Evolutionary conservation across 2,329 filamentous ascomycete species (phyloP).

Genomic region (Diplodia seriata): DNA sequence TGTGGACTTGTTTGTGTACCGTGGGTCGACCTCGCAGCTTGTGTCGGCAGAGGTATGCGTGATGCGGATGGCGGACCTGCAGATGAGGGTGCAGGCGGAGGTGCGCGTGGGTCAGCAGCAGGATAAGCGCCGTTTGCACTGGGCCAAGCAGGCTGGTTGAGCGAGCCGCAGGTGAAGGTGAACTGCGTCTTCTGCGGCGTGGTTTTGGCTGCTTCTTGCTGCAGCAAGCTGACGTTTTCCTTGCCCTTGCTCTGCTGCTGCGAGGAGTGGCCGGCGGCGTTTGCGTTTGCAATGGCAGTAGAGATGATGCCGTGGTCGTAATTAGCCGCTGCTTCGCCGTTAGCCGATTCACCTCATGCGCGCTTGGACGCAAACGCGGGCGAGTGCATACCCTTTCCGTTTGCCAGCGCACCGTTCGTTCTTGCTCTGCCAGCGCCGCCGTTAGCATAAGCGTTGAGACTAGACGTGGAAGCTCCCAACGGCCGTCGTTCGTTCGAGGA

Average conservation of each 20-base stretch:
- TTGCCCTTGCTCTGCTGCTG: conserved; percentile 66
- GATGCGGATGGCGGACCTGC: conserved; percentile 36
- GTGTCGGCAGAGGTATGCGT: conserved; percentile 32
- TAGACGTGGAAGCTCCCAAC: conserved; percentile 51
- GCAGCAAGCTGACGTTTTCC: conserved; percentile 79
- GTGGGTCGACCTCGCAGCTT: conserved; percentile 52
- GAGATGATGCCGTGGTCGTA: conserved; percentile 80
- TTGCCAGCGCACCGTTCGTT: conserved; percentile 30
- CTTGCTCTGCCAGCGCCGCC: conserved; percentile 45
- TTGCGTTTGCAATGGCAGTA: conserved; percentile 84
- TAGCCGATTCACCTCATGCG: conserved; percentile 42
- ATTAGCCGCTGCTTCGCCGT: conserved; percentile 46
- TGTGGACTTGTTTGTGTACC: conserved; percentile 64
- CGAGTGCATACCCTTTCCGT: conserved; percentile 35
- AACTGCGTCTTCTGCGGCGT: conserved; percentile 84
- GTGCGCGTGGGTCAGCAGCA: conserved; percentile 44
- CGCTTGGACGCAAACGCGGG: conserved; percentile 34
- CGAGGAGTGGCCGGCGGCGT: conserved; percentile 61
- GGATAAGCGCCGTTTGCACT: conserved; percentile 57
- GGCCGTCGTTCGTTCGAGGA: conserved; percentile 52
- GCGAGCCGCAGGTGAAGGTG: conserved; percentile 93
- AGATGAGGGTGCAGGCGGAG: conserved; percentile 33
- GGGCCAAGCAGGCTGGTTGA: conserved; percentile 79
- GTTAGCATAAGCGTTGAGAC: conserved; percentile 53
- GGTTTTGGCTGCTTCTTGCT: conserved; percentile 69